Evolutionary conservation across 176 grass and related monocot genomes (phyloP), one percentile per base, ranked within the genome.

Genomic region (Bolboschoenus planiculmis): DNA sequence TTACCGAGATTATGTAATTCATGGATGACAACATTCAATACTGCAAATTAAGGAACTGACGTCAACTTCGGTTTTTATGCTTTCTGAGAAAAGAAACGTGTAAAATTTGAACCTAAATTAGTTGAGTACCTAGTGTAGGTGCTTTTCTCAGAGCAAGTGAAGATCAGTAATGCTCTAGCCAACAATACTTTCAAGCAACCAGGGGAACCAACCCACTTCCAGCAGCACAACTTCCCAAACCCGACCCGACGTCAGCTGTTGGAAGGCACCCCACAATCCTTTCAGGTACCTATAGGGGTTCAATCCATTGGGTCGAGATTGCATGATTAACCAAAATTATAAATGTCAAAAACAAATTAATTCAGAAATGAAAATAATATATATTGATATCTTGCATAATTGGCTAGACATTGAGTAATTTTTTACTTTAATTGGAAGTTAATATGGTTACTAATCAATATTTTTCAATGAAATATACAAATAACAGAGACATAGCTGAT

Each of bases 101-200:
- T 57, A 20, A 55, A n/a, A 56, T 30, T 36, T 65, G 2, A 68
- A 60, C n/a, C 11, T 9, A 74, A 74, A 75, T 48, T 48, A 75
- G 15, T 50, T 6, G 13, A 26, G n/a, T 75, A 50, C 71, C 43
- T 50, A 36, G 10, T 81, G 33, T 46, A 81, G 79, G 92, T 99
- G 83, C 96, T 99, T 78, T 99, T 99, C 92, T 93, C 92, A 1
- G 92, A 99, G 91, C 96, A 99, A 80, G 92, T 91, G 16, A 99
- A 93, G 87, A 93, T 99, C 78, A 99, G 90, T 87, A 99, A 93
- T 87, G 92, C 92, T 5, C 87, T 99, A 0, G 89, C 96, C 18
- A 86, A 78, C n/a, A 84, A 87, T 0, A 79, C 82, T 20, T 37
- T 78, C 10, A 94, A 88, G 80, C 33, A 84, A 43, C 15, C 88